phyloP scores from a whole-genome alignment of 306 rosid genomes.

The Canavalia gladiata region DNA sequence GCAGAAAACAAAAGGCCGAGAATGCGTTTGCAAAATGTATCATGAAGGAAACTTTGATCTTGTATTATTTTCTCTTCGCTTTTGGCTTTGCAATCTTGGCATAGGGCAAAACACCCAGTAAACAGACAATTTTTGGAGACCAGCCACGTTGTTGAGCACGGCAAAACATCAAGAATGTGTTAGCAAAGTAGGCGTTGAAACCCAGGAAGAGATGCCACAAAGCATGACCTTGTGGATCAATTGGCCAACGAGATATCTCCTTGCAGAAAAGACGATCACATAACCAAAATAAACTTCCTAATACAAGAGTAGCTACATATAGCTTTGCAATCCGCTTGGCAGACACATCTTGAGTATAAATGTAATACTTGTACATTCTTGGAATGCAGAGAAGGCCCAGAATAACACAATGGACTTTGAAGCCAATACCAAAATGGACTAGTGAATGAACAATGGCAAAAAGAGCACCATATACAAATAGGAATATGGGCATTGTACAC shows the following conservation, averaged over 20 bases:
- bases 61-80: slow-evolving; percentile 53
- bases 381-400: slow-evolving; percentile 85
- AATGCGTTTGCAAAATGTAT: slow-evolving; percentile 45
- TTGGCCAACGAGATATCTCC: slow-evolving; percentile 65
- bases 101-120: slow-evolving; percentile 75
- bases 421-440: slow-evolving; percentile 67
- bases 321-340: slow-evolving; percentile 73
- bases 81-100: slow-evolving; percentile 85
- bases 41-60: slow-evolving; percentile 41
- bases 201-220: slow-evolving; percentile 90
- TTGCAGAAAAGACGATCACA: slow-evolving; percentile 71
- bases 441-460: slow-evolving; percentile 71
- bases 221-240: slow-evolving; percentile 92
- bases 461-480: slow-evolving; percentile 74
- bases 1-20: slow-evolving; percentile 34
- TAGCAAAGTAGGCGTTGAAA: slow-evolving; percentile 73
- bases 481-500: slow-evolving; percentile 86
- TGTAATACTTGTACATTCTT: slow-evolving; percentile 91
- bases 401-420: slow-evolving; percentile 74
- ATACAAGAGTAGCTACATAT: slow-evolving; percentile 65
- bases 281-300: slow-evolving; percentile 77
- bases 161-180: slow-evolving; percentile 93
- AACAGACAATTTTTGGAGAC: slow-evolving; percentile 66
- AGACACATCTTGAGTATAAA: slow-evolving; percentile 62
- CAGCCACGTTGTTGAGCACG: slow-evolving; percentile 86